Evolutionary conservation across 176 grass and related monocot genomes (phyloP).

Genomic region (Eremochloa ophiuroides): DNA sequence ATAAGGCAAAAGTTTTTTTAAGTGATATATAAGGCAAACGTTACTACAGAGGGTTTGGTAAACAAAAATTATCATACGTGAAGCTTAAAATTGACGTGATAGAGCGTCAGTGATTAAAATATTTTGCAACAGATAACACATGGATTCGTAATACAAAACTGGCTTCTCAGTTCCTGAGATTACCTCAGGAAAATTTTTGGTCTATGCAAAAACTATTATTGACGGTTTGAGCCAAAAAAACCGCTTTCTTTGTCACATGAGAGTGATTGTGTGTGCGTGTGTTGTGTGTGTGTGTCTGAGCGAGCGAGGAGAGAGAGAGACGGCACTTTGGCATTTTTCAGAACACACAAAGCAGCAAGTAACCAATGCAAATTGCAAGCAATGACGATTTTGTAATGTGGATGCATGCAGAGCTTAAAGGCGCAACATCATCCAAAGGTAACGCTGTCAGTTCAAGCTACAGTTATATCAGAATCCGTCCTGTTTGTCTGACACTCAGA

Average conservation of each 20-base stretch:
- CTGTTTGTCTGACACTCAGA: background rate
- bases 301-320: background rate
- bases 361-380: background rate
- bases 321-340: background rate
- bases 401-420: background rate
- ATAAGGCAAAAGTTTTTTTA: background rate
- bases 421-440: background rate
- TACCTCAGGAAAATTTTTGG: background rate
- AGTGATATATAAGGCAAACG: no score
- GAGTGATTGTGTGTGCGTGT: background rate
- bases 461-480: background rate
- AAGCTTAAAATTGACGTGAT: background rate
- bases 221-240: background rate
- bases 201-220: background rate
- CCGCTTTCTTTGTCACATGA: background rate
- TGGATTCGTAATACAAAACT: background rate
- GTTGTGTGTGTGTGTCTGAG: no score
- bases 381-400: background rate
- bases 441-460: background rate
- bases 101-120: background rate
- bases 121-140: background rate
- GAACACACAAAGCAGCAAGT: background rate
- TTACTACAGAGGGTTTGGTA: background rate
- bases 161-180: background rate
- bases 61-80: background rate